Percentiles rank a stretch among this genome's conserved stretches.
phyloP scores from a whole-genome alignment of 441 rosid species.

The Euphorbia celastroides region DNA sequence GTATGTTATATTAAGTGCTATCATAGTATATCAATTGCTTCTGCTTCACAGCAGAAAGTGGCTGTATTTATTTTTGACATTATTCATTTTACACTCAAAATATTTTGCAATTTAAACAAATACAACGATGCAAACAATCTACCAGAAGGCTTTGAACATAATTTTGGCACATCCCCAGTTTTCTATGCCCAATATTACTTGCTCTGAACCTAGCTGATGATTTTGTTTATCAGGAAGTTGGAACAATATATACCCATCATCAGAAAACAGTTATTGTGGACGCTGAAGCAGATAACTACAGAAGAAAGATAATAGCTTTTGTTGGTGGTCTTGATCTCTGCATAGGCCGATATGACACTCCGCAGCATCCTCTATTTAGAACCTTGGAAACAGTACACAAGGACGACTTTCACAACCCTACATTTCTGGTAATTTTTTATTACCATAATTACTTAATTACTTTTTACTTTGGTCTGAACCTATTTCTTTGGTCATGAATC shows the following conservation, averaged over 20 bases:
- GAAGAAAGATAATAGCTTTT: conserved; percentile 84
- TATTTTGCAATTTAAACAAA: background rate
- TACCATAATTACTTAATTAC: too few species aligned
- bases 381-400: conserved; percentile 61
- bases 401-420: conserved; percentile 88
- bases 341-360: conserved; percentile 85
- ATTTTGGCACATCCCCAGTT: background rate
- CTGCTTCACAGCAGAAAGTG: background rate
- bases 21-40: too few species aligned
- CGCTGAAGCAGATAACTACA: conserved; percentile 65
- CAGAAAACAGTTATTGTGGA: conserved; percentile 92
- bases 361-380: conserved; percentile 73
- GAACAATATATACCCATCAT: conserved; percentile 88
- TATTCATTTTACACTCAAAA: background rate
- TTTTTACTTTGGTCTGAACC: background rate
- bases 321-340: conserved; percentile 95
- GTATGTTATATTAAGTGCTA: too few species aligned
- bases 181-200: background rate
- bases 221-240: conserved; percentile 65
- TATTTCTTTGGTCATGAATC: conserved; percentile 17
- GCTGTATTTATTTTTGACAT: background rate
- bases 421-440: conserved; percentile 52
- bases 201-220: conserved; percentile 8
- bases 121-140: background rate
- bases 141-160: background rate